Conservation (phyloP, 768 basidiomycete species). For the Lyophyllum decastes region DNA sequence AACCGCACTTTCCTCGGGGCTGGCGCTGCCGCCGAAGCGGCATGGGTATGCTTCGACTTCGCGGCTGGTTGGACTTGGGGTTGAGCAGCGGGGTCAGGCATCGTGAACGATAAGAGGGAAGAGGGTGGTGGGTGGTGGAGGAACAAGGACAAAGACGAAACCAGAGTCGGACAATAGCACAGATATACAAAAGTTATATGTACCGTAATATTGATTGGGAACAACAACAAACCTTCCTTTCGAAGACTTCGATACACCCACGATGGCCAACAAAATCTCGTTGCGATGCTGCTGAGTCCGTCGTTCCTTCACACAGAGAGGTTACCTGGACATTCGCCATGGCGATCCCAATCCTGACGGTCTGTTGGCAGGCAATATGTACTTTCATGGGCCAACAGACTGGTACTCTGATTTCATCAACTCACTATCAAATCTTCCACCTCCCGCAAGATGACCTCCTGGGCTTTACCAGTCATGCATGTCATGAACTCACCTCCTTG, state of each 20-base stretch:
- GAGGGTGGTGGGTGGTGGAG: slow-evolving; percentile 16
- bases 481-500: not conserved
- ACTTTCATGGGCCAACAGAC: slow-evolving; percentile 2
- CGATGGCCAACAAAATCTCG: slow-evolving; percentile 12
- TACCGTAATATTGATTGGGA: slow-evolving; percentile 10
- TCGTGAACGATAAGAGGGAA: slow-evolving; percentile 18
- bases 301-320: not conserved
- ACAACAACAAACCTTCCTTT: slow-evolving; percentile 21
- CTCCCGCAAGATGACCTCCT: not conserved
- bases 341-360: slow-evolving; percentile 10
- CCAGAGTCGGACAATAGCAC: slow-evolving; percentile 21
- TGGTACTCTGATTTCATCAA: slow-evolving; percentile 12
- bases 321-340: slow-evolving; percentile 20
- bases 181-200: slow-evolving; percentile 19
- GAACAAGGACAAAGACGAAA: slow-evolving; percentile 17
- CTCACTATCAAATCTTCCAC: not conserved
- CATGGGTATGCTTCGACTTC: slow-evolving; percentile 39
- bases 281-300: slow-evolving; percentile 12
- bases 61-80: slow-evolving; percentile 28
- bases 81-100: slow-evolving; percentile 29
- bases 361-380: slow-evolving; percentile 16
- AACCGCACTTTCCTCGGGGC: slow-evolving; percentile 85
- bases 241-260: slow-evolving; percentile 17
- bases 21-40: slow-evolving; percentile 42
- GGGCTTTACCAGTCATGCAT: not conserved